phyloP scores from a whole-genome alignment of 2,329 filamentous ascomycete genomes.

The Fusarium sp. region DNA sequence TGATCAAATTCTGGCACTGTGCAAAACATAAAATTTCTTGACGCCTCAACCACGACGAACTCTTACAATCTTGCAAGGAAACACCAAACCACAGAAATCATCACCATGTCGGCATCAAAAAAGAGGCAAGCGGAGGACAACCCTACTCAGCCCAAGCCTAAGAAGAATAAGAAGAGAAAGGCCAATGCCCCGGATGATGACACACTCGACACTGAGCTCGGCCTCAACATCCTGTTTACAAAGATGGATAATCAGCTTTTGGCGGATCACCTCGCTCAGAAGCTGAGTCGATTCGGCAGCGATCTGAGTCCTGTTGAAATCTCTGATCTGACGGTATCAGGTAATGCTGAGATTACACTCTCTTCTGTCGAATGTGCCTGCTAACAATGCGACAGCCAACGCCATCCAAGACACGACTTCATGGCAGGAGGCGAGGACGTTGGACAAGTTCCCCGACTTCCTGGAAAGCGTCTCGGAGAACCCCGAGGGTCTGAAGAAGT shows the following conservation, averaged over 20 bases:
- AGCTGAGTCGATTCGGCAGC: conserved; percentile 80
- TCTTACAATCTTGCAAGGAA: conserved; percentile 12
- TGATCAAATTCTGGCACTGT: conserved; percentile 36
- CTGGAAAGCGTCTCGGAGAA: conserved; percentile 75
- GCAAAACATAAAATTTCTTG: conserved; percentile 40
- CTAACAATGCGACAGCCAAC: conserved; percentile 63
- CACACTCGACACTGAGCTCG: conserved; percentile 74
- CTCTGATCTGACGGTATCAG: conserved; percentile 82
- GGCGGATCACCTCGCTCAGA: conserved; percentile 86
- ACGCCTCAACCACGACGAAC: conserved; percentile 18
- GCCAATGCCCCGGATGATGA: conserved; percentile 66
- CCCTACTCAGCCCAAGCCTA: conserved; percentile 50
- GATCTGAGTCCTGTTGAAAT: conserved; percentile 88
- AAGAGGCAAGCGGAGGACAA: conserved; percentile 69
- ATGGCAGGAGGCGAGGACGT: conserved; percentile 74
- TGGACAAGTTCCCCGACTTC: conserved; percentile 82
- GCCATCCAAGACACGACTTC: conserved; percentile 84
- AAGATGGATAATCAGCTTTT: conserved; percentile 86
- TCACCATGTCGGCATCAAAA: conserved; percentile 57
- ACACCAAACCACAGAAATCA: conserved; percentile 7
- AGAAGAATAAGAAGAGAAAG: conserved; percentile 68
- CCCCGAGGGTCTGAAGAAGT: conserved; percentile 69
- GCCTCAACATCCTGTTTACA: conserved; percentile 83
- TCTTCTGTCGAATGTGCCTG: background rate
- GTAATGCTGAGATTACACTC: conserved; percentile 58